phyloP scores from a whole-genome alignment of 306 rosid genomes.

The Gleditsia sinensis region DNA sequence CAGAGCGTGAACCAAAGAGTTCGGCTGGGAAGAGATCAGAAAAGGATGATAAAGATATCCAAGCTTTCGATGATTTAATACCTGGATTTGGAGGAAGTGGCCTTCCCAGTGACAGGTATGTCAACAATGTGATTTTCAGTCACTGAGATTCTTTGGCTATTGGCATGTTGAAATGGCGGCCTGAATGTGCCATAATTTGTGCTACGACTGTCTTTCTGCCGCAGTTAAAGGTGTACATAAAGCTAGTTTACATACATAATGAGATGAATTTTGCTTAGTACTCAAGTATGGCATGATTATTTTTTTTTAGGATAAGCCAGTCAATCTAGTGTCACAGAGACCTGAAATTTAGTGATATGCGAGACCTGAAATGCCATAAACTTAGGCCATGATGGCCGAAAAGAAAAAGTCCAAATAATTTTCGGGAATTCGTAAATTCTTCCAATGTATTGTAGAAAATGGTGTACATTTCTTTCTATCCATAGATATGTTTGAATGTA shows the following conservation, averaged over 20 bases:
- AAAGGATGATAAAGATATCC: conserved; percentile 45
- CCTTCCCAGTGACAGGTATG: conserved; percentile 65
- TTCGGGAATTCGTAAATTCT: background rate
- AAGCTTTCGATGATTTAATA: conserved; percentile 71
- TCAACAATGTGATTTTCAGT: background rate
- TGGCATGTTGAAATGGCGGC: background rate
- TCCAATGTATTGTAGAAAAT: background rate
- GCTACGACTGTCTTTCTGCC: background rate
- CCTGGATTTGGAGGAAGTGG: conserved; percentile 72
- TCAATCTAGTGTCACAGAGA: conserved; percentile 3
- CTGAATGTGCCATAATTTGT: background rate
- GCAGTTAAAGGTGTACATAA: background rate
- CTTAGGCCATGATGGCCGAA: background rate
- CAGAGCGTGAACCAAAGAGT: conserved; percentile 51
- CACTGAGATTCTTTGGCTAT: background rate
- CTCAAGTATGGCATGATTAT: background rate
- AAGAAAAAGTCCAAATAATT: background rate
- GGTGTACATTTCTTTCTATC: background rate
- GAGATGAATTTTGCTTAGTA: conserved; percentile 6
- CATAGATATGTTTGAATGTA: background rate
- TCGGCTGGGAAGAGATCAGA: conserved; percentile 42
- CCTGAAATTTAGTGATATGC: too few species aligned
- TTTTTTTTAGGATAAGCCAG: conserved; percentile 7
- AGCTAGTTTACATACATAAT: background rate
- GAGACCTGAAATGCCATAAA: too few species aligned